Percentiles rank a stretch among this genome's conserved stretches.
Conservation (phyloP, 495 filamentous ascomycete species). For the Penicillium macrosclerotiorum region DNA sequence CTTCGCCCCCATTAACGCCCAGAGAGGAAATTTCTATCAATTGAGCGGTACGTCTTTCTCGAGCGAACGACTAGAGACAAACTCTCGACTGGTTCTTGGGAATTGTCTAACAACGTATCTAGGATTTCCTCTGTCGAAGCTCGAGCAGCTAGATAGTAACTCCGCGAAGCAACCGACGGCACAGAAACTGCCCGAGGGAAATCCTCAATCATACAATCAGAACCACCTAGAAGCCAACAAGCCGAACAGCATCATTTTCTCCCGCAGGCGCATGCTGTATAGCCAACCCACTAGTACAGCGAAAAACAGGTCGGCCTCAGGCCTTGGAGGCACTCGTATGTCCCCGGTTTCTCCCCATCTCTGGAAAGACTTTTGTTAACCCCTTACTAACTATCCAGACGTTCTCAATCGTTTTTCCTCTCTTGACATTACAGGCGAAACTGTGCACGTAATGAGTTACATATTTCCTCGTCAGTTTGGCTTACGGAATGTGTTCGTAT, state of each 20-base stretch:
- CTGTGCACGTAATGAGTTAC: slow-evolving; percentile 79
- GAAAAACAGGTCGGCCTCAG: slow-evolving; percentile 65
- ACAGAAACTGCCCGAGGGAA: not conserved
- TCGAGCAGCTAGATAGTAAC: slow-evolving; percentile 29
- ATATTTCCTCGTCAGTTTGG: slow-evolving; percentile 91
- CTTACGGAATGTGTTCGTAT: slow-evolving; percentile 88
- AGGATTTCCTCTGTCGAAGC: slow-evolving; percentile 49
- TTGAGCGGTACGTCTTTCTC: slow-evolving; percentile 60
- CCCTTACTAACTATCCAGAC: slow-evolving; percentile 51
- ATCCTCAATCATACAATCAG: not conserved
- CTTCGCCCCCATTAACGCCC: slow-evolving; percentile 62
- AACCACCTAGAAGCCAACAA: slow-evolving; percentile 9
- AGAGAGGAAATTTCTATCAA: slow-evolving; percentile 67
- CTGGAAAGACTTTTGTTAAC: too few species aligned
- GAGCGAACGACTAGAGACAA: not conserved
- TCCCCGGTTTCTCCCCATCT: slow-evolving; percentile 9
- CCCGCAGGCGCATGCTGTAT: slow-evolving; percentile 85
- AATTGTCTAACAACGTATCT: not conserved
- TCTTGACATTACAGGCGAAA: slow-evolving; percentile 45
- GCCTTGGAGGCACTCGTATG: slow-evolving; percentile 79
- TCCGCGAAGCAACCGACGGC: not conserved
- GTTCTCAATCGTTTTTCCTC: slow-evolving; percentile 74
- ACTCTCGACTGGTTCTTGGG: not conserved
- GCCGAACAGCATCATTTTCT: slow-evolving; percentile 68
- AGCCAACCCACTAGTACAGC: slow-evolving; percentile 66